Evolutionary conservation across 495 filamentous ascomycete species (phyloP), one percentile per base, ranked within the genome.

Genomic region (Neurospora sp.): DNA sequence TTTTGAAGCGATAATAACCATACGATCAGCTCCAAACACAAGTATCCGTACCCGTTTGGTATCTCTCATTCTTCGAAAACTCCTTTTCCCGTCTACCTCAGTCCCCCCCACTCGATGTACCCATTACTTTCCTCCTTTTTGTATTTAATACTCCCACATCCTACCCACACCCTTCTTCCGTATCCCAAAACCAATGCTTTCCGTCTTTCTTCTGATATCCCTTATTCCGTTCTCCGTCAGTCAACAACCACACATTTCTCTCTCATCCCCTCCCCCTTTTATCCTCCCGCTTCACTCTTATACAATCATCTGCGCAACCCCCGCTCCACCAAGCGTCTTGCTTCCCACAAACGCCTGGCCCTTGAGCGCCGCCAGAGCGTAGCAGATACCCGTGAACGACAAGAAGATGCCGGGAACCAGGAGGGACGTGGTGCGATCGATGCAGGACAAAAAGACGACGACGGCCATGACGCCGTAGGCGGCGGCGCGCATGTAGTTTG

Each of bases 221-320:
- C n/a, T n/a, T n/a, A n/a, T n/a, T n/a, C n/a, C n/a, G n/a, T n/a
- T n/a, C n/a, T n/a, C n/a, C n/a, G n/a, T n/a, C n/a, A n/a, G n/a
- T n/a, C n/a, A n/a, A n/a, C n/a, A n/a, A n/a, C n/a, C n/a, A n/a
- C n/a, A n/a, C n/a, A n/a, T n/a, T n/a, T n/a, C n/a, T n/a, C n/a
- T n/a, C n/a, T 31, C 31, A 31, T 31, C 31, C 31, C 31, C 31
- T 3, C 31, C 31, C 31, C 31, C 31, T 31, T 31, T 31, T 31
- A 0, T 31, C 31, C 31, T 31, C 31, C 1, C 31, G 31, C 31
- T 31, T 31, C 1, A 38, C 6, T 38, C 6, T 38, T 86, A 98
- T 80, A 99, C 94, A 84, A 99, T 98, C 96, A 98, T 98, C 86
- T 98, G 95, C 74, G 94, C 95, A 75, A 98, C 90, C 23, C 96